Evolutionary conservation across 1,139 yeast genomes (phyloP).

Genomic region (Kodamaea suecica): DNA sequence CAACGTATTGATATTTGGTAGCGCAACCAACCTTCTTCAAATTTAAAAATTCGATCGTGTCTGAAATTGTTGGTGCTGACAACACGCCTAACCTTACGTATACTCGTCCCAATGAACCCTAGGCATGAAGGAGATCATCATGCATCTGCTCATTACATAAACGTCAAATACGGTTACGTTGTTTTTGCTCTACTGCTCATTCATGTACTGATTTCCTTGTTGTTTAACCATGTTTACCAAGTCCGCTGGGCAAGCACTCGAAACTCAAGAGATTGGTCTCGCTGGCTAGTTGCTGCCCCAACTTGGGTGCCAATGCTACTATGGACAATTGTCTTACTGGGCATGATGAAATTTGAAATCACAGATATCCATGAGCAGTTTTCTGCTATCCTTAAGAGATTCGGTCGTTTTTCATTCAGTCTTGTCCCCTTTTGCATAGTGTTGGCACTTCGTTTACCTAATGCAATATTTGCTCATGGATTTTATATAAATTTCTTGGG

Average conservation of each 20-base stretch:
- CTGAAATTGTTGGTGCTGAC: too few relatives aligned
- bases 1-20: too few relatives aligned
- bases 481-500: constrained; percentile 52
- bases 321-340: constrained; percentile 15
- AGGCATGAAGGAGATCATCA: constrained; percentile 3
- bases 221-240: constrained; percentile 5
- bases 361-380: constrained; percentile 20
- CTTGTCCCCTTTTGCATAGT: constrained; percentile 63
- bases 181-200: constrained; percentile 34
- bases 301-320: constrained; percentile 32
- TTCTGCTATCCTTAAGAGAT: constrained; percentile 32
- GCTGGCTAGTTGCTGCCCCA: constrained; percentile 18
- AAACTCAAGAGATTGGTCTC: constrained; percentile 18
- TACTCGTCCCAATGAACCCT: too few relatives aligned
- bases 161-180: constrained; percentile 50
- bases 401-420: constrained; percentile 62
- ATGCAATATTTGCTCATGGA: constrained; percentile 16
- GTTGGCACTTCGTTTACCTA: constrained; percentile 56
- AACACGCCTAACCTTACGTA: too few relatives aligned
- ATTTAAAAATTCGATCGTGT: too few relatives aligned
- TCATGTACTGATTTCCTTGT: constrained; percentile 17
- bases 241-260: constrained; percentile 24
- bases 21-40: too few relatives aligned
- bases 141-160: constrained; percentile 29
- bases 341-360: background rate